Evolutionary conservation across 139 green algal genomes (phyloP).

Genomic region (Chlamydomonas asymmetrica): DNA sequence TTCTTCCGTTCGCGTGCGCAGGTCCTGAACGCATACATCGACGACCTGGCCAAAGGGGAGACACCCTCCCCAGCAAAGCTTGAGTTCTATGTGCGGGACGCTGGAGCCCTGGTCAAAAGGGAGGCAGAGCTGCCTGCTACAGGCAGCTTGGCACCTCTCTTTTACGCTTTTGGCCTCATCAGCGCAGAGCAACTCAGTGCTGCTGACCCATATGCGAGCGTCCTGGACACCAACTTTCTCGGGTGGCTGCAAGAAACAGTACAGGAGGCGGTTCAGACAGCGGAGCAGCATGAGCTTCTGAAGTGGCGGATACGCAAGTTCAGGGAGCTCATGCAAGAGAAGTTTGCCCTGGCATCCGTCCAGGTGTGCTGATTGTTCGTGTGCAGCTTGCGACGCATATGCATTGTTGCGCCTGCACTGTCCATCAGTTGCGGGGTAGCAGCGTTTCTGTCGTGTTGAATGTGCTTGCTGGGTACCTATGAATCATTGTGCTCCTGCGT

Average conservation of each 20-base stretch:
- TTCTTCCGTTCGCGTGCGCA: slow-evolving; percentile 29
- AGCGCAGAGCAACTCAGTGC: slow-evolving; percentile 66
- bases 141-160: slow-evolving; percentile 79
- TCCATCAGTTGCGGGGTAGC: too few species aligned
- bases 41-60: slow-evolving; percentile 57
- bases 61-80: slow-evolving; percentile 35
- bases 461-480: too few species aligned
- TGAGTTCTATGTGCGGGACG: slow-evolving; percentile 67
- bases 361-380: too few species aligned
- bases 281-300: slow-evolving; percentile 73
- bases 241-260: slow-evolving; percentile 76
- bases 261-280: slow-evolving; percentile 66
- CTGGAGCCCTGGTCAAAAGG: slow-evolving; percentile 40
- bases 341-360: slow-evolving; percentile 64
- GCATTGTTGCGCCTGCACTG: too few species aligned
- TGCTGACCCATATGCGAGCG: slow-evolving; percentile 21
- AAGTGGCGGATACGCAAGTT: slow-evolving; percentile 64
- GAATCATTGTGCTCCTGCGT: too few species aligned
- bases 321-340: slow-evolving; percentile 58
- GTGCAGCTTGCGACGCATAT: too few species aligned
- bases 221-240: slow-evolving; percentile 64
- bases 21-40: slow-evolving; percentile 81
- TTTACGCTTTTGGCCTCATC: slow-evolving; percentile 84
- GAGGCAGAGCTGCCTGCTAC: slow-evolving; percentile 60
- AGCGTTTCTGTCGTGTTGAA: too few species aligned